Base-by-base conservation (phyloP, 1,284 basidiomycete genomes). In the Leccinum angustisporum region DNA sequence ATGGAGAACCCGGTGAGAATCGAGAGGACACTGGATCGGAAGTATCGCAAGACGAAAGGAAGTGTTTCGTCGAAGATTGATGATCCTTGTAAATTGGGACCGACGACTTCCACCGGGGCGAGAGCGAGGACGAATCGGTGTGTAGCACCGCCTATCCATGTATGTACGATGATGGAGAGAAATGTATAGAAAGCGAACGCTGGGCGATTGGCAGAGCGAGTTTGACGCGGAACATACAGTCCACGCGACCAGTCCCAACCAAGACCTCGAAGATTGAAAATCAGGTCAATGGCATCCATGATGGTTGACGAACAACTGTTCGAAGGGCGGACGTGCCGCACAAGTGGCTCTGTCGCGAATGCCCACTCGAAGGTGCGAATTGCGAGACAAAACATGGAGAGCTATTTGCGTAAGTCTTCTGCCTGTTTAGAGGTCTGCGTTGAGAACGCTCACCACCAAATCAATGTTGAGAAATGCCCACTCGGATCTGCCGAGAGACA, bases 241-340 rank as follows among this genome's bases (percentile, higher is more conserved):
- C 78, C 75, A 33, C 71, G 65, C 1, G 68, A 70, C 69, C 69
- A 72, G 11, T 63, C 56, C 85, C 86, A 87, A n/a, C 82, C 83
- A 46, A 77, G 66, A 4, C 85, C 86, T n/a, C 86, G 83, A n/a
- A 82, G 65, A 63, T 80, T 84, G 62, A 69, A 73, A 14, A 63
- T 66, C 9, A 88, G 76, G 60, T 87, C 83, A 10, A 80, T 65
- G 1, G 80, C 78, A 63, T 87, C 80, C 38, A 74, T 60, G n/a
- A 75, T 59, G 25, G 33, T 40, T 14, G 65, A 70, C 5, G 61
- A 51, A 8, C 57, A 21, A 5, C 54, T 33, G 16, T 59, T 62
- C 6, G 38, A 30, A 18, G 61, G 59, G 30, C 60, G 60, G 36
- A 61, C 16, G 40, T 18, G 40, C 21, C 71, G 68, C 36, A 58